Conservation (phyloP, 2,329 filamentous ascomycete species). For the Monilinia vaccinii-corymbosi region DNA sequence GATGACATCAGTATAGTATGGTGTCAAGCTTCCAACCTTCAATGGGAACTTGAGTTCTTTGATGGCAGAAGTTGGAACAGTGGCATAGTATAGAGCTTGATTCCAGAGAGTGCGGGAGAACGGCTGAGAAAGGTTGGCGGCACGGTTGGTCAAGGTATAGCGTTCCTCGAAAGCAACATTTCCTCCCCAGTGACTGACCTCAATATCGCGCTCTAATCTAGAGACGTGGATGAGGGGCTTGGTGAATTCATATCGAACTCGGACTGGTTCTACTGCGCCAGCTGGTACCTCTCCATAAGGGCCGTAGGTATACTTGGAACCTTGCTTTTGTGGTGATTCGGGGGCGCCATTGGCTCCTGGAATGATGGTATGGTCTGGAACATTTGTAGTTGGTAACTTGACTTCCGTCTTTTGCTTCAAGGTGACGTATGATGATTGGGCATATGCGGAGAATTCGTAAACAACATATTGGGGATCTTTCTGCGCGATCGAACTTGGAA, state of each 20-base stretch:
- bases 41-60: conserved; percentile 77
- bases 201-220: conserved; percentile 77
- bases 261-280: conserved; percentile 61
- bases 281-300: conserved; percentile 78
- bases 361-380: conserved; percentile 79
- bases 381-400: conserved; percentile 69
- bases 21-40: conserved; percentile 67
- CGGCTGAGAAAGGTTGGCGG: conserved; percentile 63
- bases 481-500: conserved; percentile 77
- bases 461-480: conserved; percentile 77
- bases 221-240: conserved; percentile 78
- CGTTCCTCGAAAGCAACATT: conserved; percentile 93
- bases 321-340: conserved; percentile 67
- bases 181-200: conserved; percentile 96
- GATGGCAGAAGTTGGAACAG: conserved; percentile 66
- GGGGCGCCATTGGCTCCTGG: conserved; percentile 48
- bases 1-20: conserved; percentile 94
- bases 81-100: conserved; percentile 58
- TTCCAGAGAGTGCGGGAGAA: conserved; percentile 75
- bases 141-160: conserved; percentile 80
- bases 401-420: conserved; percentile 95
- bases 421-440: conserved; percentile 73
- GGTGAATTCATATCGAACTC: conserved; percentile 89
- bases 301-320: conserved; percentile 80
- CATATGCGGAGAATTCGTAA: conserved; percentile 80